Base-by-base conservation (phyloP, 768 basidiomycete genomes). In the Hysterangium stoloniferum region DNA sequence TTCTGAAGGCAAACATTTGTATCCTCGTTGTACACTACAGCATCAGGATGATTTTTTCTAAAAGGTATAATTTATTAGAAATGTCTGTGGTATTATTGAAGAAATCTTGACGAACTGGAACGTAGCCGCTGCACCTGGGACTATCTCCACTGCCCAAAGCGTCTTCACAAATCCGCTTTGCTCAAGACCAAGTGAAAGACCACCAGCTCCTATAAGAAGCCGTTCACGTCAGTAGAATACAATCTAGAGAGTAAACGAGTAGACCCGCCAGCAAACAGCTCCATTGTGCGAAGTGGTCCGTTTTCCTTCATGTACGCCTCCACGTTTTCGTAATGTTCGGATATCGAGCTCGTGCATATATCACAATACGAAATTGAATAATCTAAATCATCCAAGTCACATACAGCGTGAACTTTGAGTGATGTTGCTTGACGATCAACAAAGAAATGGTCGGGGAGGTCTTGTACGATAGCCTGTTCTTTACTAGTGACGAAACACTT, bases 121-220 rank as follows among this genome's bases (percentile, higher is more conserved):
- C 1, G 84, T 84, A 45, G 66, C 66, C 2, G 84, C 82, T 28
- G 85, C 84, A 48, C 80, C 70, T 13, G 76, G 72, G 0, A 73
- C 76, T 55, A 73, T 77, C 59, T 88, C 86, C 0, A 87, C 71
- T 0, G 84, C 86, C 71, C 82, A 85, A 56, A 68, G 71, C 1
- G 82, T 82, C 15, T 82, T 68, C 6, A 86, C 76, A 61, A 75
- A 78, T 0, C 73, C 72, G 5, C 82, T 79, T 55, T 79, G 58
- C 42, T 78, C 71, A 52, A 88, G 66, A 1, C 86, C 86, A 31
- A 78, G 74, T 3, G 83, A 81, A 5, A 89, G 71, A 2, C 86
- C 86, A 45, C 86, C 86, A 32, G 84, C 86, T 61, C 85, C 84
- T 86, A 52, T 13, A 27, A n/a, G 4, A 13, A 31, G 27, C 11